A percentile compares a stretch with the other conserved stretches of the same genome.
Evolutionary conservation across 2,329 filamentous ascomycete genomes (phyloP).

Genomic region (Aphanocladium album): DNA sequence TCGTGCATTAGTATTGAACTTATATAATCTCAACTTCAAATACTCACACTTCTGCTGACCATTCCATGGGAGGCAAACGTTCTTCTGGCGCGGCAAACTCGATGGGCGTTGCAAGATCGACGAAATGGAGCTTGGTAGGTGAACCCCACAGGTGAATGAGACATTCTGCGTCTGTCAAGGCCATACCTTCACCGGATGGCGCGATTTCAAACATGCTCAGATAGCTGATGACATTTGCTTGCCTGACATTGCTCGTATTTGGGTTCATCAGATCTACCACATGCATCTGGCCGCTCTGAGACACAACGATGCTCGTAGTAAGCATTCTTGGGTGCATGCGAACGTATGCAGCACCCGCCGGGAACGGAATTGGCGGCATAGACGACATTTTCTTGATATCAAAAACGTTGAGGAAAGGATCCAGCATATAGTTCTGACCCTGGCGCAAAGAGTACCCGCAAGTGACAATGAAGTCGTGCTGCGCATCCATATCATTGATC

Average conservation of each 20-base stretch:
- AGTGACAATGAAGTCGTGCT: conserved; percentile 90
- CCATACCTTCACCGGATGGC: conserved; percentile 80
- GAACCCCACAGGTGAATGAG: conserved; percentile 85
- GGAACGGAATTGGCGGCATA: conserved; percentile 85
- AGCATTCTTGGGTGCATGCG: conserved; percentile 95
- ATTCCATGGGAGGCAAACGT: conserved; percentile 56
- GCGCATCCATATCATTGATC: conserved; percentile 96
- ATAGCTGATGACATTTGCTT: conserved; percentile 70
- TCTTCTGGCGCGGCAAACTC: conserved; percentile 69
- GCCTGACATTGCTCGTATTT: conserved; percentile 77
- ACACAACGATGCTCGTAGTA: conserved; percentile 90
- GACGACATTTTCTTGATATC: conserved; percentile 87
- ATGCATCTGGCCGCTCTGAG: conserved; percentile 88
- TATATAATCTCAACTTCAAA: neutral
- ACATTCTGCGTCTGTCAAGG: conserved; percentile 72
- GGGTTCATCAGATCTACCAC: conserved; percentile 94
- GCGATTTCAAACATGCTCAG: conserved; percentile 81
- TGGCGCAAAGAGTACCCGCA: conserved; percentile 89
- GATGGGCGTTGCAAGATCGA: conserved; percentile 70
- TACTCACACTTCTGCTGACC: conserved; percentile 64
- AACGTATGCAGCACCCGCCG: conserved; percentile 87
- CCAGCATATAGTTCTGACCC: conserved; percentile 67
- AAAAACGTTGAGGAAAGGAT: conserved; percentile 92
- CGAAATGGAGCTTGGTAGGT: conserved; percentile 78
- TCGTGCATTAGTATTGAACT: neutral